Conservation (phyloP, 805 yeast genomes). For the Sugiyamaella mastotermitis region DNA sequence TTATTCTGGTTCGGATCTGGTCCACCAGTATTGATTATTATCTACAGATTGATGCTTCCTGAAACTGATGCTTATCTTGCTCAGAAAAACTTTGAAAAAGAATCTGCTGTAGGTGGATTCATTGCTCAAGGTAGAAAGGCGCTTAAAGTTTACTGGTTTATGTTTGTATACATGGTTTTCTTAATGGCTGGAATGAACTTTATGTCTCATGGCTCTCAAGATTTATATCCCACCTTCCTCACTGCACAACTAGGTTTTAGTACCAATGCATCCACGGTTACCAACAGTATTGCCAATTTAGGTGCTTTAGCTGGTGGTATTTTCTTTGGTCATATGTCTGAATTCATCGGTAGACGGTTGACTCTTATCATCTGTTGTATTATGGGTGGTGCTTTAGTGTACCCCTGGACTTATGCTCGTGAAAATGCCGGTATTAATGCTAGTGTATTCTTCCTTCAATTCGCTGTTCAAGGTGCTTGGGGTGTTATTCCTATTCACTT, state of each 20-base stretch:
- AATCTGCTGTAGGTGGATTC: slow-evolving; percentile 20
- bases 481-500: slow-evolving; percentile 65
- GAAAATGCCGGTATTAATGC: slow-evolving; percentile 45
- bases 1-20: slow-evolving; percentile 72
- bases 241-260: slow-evolving; percentile 45
- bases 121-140: slow-evolving; percentile 31
- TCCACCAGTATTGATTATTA: slow-evolving; percentile 51
- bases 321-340: slow-evolving; percentile 50
- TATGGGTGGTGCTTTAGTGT: slow-evolving; percentile 53
- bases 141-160: slow-evolving; percentile 51
- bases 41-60: slow-evolving; percentile 53
- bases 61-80: slow-evolving; percentile 51
- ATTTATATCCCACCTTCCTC: slow-evolving; percentile 60
- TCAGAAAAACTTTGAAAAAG: slow-evolving; percentile 23
- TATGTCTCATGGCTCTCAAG: slow-evolving; percentile 71
- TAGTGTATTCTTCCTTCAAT: slow-evolving; percentile 58
- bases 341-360: slow-evolving; percentile 55
- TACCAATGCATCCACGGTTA: slow-evolving; percentile 47
- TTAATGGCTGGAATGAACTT: slow-evolving; percentile 67
- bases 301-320: slow-evolving; percentile 68
- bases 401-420: slow-evolving; percentile 52
- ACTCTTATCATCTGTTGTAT: slow-evolving; percentile 46
- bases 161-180: slow-evolving; percentile 50
- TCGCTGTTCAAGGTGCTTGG: slow-evolving; percentile 69
- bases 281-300: slow-evolving; percentile 55